Evolutionary conservation across 257 asterid species (phyloP), one percentile per base, ranked within the genome.

Genomic region (Plantago elongata): DNA sequence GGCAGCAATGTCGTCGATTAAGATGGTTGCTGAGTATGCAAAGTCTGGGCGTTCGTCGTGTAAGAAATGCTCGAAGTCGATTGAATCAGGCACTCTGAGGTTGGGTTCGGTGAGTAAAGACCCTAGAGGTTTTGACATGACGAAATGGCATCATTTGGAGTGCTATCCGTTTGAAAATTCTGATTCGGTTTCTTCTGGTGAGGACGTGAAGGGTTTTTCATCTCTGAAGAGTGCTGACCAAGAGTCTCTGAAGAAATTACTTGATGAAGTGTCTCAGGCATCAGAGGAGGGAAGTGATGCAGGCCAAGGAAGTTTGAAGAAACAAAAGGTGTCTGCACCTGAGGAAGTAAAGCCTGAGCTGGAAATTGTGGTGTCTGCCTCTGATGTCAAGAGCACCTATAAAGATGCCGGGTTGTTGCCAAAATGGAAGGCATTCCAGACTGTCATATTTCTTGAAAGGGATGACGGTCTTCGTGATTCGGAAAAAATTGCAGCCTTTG

Each of bases 371-470:
- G 62, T 93, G 70, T 81, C 88, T 50, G 66, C 72, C 6, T 70
- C 85, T 70, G 94, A 87, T 63, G 67, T 83, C 68, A 93, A 79
- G 77, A 81, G 73, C 37, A 73, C 73, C 58, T 93, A 93, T 54
- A 87, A 87, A 94, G 95, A 82, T 78, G 95, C 95, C 71, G 59
- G 38, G 3, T 64, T 93, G 48, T 75, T 72, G 67, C 90, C 99
- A 50, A 87, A 83, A 44, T 93, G 99, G 99, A 89, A 80, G 75
- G 96, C 96, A 60, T 82, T 89, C 76, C 92, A 80, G 79, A 87
- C 99, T 3, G 57, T 87, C 62, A 87, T 93, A 80, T 93, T 83
- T 83, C 96, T 90, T 54, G 92, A 80, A 67, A 74, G 67, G 84
- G 97, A 73, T 52, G 94, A 87, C n/a, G 91, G 79, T 45, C 91